Conservation (phyloP, 192 early-diverging fungal species). For the Coemansia sp. region DNA sequence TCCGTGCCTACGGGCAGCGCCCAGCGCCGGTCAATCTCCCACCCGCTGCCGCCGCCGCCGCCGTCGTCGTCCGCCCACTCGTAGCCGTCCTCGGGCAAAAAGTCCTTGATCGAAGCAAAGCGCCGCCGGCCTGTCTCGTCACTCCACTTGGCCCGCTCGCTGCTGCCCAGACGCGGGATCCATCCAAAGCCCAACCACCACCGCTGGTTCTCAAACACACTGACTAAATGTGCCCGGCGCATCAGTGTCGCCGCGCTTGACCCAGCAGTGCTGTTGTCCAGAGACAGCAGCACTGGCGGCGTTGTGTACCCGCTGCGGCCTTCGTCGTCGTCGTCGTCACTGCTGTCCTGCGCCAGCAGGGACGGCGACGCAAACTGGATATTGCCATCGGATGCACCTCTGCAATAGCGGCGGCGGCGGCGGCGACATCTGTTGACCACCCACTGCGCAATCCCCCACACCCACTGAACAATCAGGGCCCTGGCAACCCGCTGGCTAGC, state of each 20-base stretch:
- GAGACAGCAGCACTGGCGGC: constrained; percentile 35
- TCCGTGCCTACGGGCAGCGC: constrained; percentile 47
- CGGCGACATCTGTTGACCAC: too few species aligned
- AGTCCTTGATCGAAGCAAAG: constrained; percentile 50
- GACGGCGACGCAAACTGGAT: constrained; percentile 9
- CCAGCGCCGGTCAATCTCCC: constrained; percentile 54
- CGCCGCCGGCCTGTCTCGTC: constrained; percentile 55
- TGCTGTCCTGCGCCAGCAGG: constrained; percentile 5
- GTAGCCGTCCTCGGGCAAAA: constrained; percentile 53
- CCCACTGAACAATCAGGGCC: constrained; percentile 6
- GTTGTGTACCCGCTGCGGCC: constrained; percentile 32
- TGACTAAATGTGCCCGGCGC: constrained; percentile 28
- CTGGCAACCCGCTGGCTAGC: not conserved
- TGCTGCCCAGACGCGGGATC: constrained; percentile 58
- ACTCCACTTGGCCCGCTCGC: constrained; percentile 62
- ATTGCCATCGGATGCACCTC: too few species aligned
- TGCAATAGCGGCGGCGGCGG: too few species aligned
- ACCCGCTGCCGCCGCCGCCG: constrained; percentile 47
- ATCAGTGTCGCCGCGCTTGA: constrained; percentile 23
- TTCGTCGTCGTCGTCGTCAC: constrained; percentile 3
- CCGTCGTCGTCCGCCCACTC: constrained; percentile 50
- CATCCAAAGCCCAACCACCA: constrained; percentile 76
- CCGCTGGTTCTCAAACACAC: constrained; percentile 69
- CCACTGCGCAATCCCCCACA: not conserved
- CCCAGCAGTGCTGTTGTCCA: constrained; percentile 20